These are phyloP conservation scores for Dispira simplex DNA, from an alignment of 192 early-diverging fungal species.

Conservation along the genomic window DNA sequence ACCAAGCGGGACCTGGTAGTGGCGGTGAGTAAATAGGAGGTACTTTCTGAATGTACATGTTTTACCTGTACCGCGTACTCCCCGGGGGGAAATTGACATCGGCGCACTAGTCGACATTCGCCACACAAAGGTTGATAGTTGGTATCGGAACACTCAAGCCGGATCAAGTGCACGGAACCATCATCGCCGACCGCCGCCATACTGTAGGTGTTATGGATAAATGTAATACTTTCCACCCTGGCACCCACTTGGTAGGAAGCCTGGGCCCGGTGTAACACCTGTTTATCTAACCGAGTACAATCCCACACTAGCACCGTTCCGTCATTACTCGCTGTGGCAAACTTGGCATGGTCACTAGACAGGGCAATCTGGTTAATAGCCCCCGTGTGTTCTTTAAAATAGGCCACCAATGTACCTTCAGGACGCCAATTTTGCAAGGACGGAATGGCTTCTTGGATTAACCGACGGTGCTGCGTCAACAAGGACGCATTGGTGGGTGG, in stretches of 20 bases:
- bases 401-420: slow-evolving; percentile 60
- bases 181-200: slow-evolving; percentile 66
- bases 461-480: slow-evolving; percentile 11
- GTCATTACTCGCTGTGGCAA: slow-evolving; percentile 75
- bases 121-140: neutral
- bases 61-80: slow-evolving; percentile 1
- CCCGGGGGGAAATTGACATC: neutral
- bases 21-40: slow-evolving; percentile 11
- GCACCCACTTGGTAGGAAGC: slow-evolving; percentile 55
- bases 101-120: neutral
- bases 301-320: slow-evolving; percentile 79
- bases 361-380: slow-evolving; percentile 51
- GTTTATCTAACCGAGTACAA: slow-evolving; percentile 58
- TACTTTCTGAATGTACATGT: neutral
- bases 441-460: slow-evolving; percentile 19
- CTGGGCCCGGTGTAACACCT: slow-evolving; percentile 63
- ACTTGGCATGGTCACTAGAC: slow-evolving; percentile 51
- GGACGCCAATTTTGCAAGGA: slow-evolving; percentile 51
- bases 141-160: slow-evolving; percentile 22
- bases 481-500: slow-evolving; percentile 7
- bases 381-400: slow-evolving; percentile 73
- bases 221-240: slow-evolving; percentile 55
- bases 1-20: slow-evolving; percentile 16
- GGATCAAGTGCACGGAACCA: slow-evolving; percentile 62
- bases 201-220: slow-evolving; percentile 63